Evolutionary conservation across 306 rosid genomes (phyloP).

Genomic region (Pyrus bretschneideri): DNA sequence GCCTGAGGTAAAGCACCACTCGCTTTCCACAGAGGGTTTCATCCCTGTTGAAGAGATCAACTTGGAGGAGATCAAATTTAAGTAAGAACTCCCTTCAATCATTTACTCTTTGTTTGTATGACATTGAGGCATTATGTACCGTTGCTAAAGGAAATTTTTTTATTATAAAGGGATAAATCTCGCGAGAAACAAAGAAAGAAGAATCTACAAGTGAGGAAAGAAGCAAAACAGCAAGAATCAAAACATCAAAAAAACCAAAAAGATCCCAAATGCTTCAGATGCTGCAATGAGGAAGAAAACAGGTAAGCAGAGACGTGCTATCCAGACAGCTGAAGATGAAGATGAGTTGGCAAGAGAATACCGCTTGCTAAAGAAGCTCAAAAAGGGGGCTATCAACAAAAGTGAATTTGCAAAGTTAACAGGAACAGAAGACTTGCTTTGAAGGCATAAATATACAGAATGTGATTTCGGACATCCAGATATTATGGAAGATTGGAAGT

Average conservation of each 20-base stretch:
- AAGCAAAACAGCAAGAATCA: conserved; percentile 50
- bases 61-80: conserved; percentile 62
- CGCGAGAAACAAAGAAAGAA: conserved; percentile 84
- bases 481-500: background rate
- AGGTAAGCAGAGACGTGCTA: conserved; percentile 81
- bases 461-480: conserved; percentile 11
- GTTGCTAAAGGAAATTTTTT: conserved; percentile 4
- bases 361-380: conserved; percentile 77
- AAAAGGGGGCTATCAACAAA: conserved; percentile 74
- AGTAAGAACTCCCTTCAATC: conserved; percentile 39
- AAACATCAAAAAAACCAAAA: conserved; percentile 43
- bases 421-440: conserved; percentile 73
- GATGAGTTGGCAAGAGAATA: conserved; percentile 76
- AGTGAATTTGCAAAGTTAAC: conserved; percentile 68
- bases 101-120: background rate
- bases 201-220: conserved; percentile 69
- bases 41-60: conserved; percentile 65
- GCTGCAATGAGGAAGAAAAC: conserved; percentile 62
- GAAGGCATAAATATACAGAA: conserved; percentile 16
- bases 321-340: conserved; percentile 70
- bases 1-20: conserved; percentile 67
- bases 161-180: conserved; percentile 63
- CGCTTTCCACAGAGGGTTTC: conserved; percentile 75
- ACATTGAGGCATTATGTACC: background rate
- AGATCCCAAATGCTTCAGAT: conserved; percentile 24